Base-by-base conservation (phyloP, 75 land plant species). In the Cunninghamia lanceolata region DNA sequence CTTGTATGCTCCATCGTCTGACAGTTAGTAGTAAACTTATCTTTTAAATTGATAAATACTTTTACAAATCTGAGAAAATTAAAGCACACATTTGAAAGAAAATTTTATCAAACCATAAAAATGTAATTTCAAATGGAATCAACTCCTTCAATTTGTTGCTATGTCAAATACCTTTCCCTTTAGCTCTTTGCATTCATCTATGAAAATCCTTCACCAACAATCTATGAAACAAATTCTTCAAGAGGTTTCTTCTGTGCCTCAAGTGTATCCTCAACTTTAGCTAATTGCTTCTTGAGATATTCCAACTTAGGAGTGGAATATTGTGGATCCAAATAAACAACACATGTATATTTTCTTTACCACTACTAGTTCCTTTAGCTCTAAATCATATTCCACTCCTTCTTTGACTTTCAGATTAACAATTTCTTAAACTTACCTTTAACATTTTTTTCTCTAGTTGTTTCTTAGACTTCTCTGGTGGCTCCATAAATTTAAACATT, bases 301-400 rank as follows among this genome's bases (percentile, higher is more conserved):
- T 91, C 90, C 79, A 89, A 19, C 54, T 88, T 87, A 52, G 93
- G 88, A 87, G 90, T 90, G 34, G 95, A 89, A 17, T 90, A 93
- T 82, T 93, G 92, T 7, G 92, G 88, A 89, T 97, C 94, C 86
- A 97, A 85, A 87, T 95, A 95, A 35, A 93, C 92, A 82, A 95
- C 99, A 38, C 91, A 95, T 82, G 95, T 83, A 74, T n/a, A 94
- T 93, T 80, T 93, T 91, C 91, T 97, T 97, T 38, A 95, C 92
- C 32, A 93, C 84, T 13, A 97, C 96, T 47, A 91, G 87, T 84
- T 95, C 94, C 84, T 89, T 95, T 32, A 91, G 50, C 77, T 91
- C 92, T 84, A 86, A 84, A 54, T 91, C 85, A 30, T 85, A 91
- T 39, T 91, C 89, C 56, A 87, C 84, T 39, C 92, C 92, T 19